phyloP scores from a whole-genome alignment of 148 eudicot species.

The Fallopia convolvulus region DNA sequence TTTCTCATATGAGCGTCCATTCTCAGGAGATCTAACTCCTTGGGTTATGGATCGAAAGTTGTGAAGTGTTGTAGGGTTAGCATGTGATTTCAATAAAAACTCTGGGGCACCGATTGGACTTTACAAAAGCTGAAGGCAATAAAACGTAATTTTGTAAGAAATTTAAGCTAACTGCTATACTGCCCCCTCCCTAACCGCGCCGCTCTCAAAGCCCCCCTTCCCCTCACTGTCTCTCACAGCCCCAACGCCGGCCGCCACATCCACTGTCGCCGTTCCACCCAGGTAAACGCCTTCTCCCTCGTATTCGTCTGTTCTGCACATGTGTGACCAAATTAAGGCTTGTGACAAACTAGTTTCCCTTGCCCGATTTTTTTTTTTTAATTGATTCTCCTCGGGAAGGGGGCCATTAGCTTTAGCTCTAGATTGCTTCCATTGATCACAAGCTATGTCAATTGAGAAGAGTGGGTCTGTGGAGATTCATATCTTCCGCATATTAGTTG shows the following conservation, averaged over 20 bases:
- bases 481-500: neutral
- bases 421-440: neutral
- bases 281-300: neutral
- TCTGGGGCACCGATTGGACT: too few relatives aligned
- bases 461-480: neutral
- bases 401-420: too few relatives aligned
- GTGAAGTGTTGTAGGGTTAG: too few relatives aligned
- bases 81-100: too few relatives aligned
- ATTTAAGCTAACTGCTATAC: neutral
- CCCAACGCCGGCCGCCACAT: neutral
- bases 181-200: neutral
- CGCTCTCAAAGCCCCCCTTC: neutral
- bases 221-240: too few relatives aligned
- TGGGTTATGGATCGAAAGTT: too few relatives aligned
- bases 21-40: too few relatives aligned
- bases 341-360: neutral
- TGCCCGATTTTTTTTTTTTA: too few relatives aligned
- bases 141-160: neutral
- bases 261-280: neutral
- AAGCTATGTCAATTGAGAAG: neutral
- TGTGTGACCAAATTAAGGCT: neutral
- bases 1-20: too few relatives aligned
- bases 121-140: too few relatives aligned
- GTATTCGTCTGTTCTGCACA: neutral
- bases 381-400: too few relatives aligned